Base-by-base conservation (phyloP, 129 eudicot genomes). In the Flaveria sonorensis region DNA sequence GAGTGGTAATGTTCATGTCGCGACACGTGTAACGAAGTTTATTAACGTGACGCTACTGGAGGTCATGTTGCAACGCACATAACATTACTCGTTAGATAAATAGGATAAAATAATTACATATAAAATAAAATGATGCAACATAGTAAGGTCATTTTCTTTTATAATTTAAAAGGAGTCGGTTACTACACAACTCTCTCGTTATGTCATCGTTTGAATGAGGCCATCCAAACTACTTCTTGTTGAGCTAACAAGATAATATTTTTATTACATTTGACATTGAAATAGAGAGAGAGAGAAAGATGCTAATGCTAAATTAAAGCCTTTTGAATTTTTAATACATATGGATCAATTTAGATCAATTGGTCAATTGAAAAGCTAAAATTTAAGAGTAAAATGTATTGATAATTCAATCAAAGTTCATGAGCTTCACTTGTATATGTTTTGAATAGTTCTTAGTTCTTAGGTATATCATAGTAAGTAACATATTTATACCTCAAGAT, bases 161-260 rank as follows among this genome's bases (percentile, higher is more conserved):
- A 65, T 75, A 47, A 60, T 79, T 7, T 10, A 64, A 64, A 52
- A 73, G 51, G 79, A 80, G 83, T 80, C 73, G 79, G 83, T 80
- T 80, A 73, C 79, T 80, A 43, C 50, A 73, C 69, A 66, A 55
- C 83, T 80, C 83, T 80, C 75, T 66, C 26, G 75, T 56, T 73
- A 80, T 80, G 83, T 80, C 83, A 73, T 73, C 79, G 64, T 42
- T 80, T 66, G 60, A 65, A 18, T 66, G 62, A 65, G 79, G 70
- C 83, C 83, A 73, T 73, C 83, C 75, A 73, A 53, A 80, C 75
- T 51, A 40, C 61, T 80, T 73, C 79, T 80, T 55, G 83, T 80
- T 80, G 79, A 79, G 79, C 83, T 66, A 80, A 74, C 70, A 73
- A 73, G 55, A 73, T 43, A 43, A 43, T 66, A 40, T 21, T 79